Percentiles rank a stretch among this genome's conserved stretches.
Evolutionary conservation across 176 grass and related monocot species (phyloP).

Genomic region (Coix lacrymajobi): DNA sequence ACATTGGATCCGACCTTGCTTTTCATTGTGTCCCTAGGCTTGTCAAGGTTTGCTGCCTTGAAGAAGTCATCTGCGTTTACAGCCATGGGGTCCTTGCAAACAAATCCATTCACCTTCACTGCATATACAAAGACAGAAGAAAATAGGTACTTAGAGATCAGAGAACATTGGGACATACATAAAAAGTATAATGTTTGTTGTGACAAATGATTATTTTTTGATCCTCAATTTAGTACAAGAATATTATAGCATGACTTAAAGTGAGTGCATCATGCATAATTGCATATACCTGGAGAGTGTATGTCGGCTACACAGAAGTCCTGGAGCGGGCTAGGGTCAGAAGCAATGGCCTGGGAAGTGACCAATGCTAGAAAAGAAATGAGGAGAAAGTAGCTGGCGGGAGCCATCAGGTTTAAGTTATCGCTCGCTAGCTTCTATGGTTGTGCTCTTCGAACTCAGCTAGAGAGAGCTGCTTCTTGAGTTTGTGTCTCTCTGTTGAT

Average conservation of each 20-base stretch:
- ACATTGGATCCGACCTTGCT: background rate
- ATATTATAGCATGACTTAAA: background rate
- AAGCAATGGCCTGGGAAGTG: conserved; percentile 11
- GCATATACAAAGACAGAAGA: no score
- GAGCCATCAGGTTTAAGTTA: background rate
- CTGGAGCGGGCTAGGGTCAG: conserved; percentile 7
- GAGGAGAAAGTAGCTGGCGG: background rate
- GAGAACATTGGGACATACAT: background rate
- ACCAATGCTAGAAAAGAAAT: background rate
- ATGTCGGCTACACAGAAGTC: conserved; percentile 11
- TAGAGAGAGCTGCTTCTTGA: no score
- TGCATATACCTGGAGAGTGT: background rate
- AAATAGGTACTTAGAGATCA: background rate
- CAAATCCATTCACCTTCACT: conserved; percentile 6
- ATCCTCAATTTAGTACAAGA: background rate
- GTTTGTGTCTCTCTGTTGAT: no score
- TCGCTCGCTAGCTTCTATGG: background rate
- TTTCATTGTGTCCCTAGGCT: background rate
- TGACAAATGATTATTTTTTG: background rate
- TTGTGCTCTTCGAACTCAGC: background rate
- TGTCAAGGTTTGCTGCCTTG: background rate
- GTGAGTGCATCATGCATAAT: no score
- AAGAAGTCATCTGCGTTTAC: conserved; percentile 1
- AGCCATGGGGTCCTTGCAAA: background rate
- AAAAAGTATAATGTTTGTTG: background rate